Base-by-base conservation (phyloP, 441 rosid species). In the Geranium incanum region DNA sequence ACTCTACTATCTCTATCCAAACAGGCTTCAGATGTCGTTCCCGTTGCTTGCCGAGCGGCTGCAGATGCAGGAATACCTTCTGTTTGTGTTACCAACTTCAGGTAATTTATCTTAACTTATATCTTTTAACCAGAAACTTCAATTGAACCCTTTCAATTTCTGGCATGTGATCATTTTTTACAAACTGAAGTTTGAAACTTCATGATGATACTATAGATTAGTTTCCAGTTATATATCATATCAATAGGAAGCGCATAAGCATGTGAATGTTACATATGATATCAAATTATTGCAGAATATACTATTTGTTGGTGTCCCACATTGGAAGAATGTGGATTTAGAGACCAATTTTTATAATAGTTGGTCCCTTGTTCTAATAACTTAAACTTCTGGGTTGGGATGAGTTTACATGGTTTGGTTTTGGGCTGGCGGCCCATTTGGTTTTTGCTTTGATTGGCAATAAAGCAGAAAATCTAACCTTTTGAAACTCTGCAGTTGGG, bases 51-150 rank as follows among this genome's bases (percentile, higher is more conserved):
- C 67, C 90, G 96, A 76, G 97, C 99, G n/a, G 98, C 99, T 13
- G 99, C 99, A 74, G 95, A 95, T 85, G 99, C 99, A 76, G 99
- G 99, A 72, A 89, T 91, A 79, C 95, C 91, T 67, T 89, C 97
- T 71, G 96, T 95, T 71, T 95, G 99, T 80, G 96, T 93, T 75
- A 88, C 98, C 77, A 95, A 95, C 83, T 95, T 95, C 83, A 95
- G 98, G 98, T 92, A 70, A 78, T 19, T 36, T 75, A 43, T 67
- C 59, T 16, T 74, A 12, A 16, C 59, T 50, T 13, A 4, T 50
- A 55, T 4, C 23, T 55, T 55, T 3, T 18, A 6, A 55, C 21
- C 21, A 19, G 62, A 55, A 55, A 55, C 62, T 55, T 55, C 19
- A 16, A 2, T 6, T 75, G 36, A 6, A 0, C 21, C 38, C 9